These are phyloP conservation scores for Torulaspora pretoriensis DNA, from an alignment of 1,139 yeast genomes.

Conservation along the genomic window DNA sequence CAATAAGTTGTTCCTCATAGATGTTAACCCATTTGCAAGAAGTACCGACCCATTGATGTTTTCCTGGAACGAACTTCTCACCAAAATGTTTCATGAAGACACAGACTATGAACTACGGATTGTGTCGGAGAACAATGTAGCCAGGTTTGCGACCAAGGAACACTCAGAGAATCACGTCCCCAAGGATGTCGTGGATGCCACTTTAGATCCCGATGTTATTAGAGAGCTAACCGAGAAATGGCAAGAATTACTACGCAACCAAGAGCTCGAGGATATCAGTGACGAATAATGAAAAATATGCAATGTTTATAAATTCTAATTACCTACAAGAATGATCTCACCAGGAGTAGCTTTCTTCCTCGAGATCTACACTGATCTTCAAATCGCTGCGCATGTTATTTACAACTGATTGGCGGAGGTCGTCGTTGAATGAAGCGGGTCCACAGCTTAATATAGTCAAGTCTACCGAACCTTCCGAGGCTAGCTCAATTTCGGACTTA, in stretches of 20 bases:
- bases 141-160: conserved; percentile 72
- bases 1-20: conserved; percentile 61
- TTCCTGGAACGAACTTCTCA: conserved; percentile 73
- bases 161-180: conserved; percentile 92
- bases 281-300: conserved; percentile 1
- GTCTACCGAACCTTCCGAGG: conserved; percentile 16
- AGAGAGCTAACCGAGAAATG: conserved; percentile 62
- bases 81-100: conserved; percentile 30
- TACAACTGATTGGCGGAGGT: conserved; percentile 37
- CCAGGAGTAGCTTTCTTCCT: conserved; percentile 45
- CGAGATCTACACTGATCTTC: conserved; percentile 39
- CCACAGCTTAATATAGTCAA: conserved; percentile 43
- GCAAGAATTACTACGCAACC: conserved; percentile 40
- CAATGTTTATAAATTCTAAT: not conserved
- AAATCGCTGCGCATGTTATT: conserved; percentile 28
- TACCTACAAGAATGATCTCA: conserved; percentile 13
- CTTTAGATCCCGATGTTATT: conserved; percentile 58
- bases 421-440: conserved; percentile 41
- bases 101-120: conserved; percentile 55
- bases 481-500: conserved; percentile 34
- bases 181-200: conserved; percentile 80
- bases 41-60: conserved; percentile 72
- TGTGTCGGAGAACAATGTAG: conserved; percentile 61
- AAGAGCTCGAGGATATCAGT: conserved; percentile 28
- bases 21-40: conserved; percentile 79